Percentiles rank a stretch among this genome's conserved stretches.
These are phyloP conservation scores for Beauveria pseudobassiana DNA, from an alignment of 2,329 filamentous ascomycete genomes.

Conservation along the genomic window DNA sequence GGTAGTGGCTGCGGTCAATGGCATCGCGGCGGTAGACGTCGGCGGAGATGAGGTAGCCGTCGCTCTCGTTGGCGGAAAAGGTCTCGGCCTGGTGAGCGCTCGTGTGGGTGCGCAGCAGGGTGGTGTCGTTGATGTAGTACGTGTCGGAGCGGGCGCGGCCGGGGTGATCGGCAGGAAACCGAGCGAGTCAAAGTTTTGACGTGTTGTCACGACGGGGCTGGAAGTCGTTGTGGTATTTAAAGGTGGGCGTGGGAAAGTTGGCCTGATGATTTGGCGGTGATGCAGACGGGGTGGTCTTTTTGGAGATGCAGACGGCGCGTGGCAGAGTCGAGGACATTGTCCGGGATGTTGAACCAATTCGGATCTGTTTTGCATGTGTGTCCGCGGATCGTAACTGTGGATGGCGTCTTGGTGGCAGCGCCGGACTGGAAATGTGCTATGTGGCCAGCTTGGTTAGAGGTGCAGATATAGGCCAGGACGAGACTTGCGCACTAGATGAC, in stretches of 20 bases:
- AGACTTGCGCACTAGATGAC: background rate
- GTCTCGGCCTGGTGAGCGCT: slow-evolving; percentile 85
- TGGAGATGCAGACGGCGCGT: slow-evolving; percentile 81
- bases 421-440: background rate
- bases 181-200: slow-evolving; percentile 94
- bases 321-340: slow-evolving; percentile 66
- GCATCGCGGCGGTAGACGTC: slow-evolving; percentile 96
- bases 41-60: slow-evolving; percentile 83
- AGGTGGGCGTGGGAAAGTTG: slow-evolving; percentile 67
- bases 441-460: background rate
- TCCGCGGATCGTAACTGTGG: slow-evolving; percentile 50
- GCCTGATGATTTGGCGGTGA: slow-evolving; percentile 95
- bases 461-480: background rate
- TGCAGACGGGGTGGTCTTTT: slow-evolving; percentile 79
- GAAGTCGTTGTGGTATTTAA: slow-evolving; percentile 68
- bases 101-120: slow-evolving; percentile 85
- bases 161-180: slow-evolving; percentile 82
- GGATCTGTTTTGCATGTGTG: slow-evolving; percentile 59
- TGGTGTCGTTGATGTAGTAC: slow-evolving; percentile 84
- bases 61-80: slow-evolving; percentile 63
- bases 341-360: slow-evolving; percentile 76
- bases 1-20: slow-evolving; percentile 91
- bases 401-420: slow-evolving; percentile 12
- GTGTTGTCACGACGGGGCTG: slow-evolving; percentile 74
- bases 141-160: slow-evolving; percentile 85